Base-by-base conservation (phyloP, 2,329 filamentous ascomycete genomes). In the Colletotrichum sp. region DNA sequence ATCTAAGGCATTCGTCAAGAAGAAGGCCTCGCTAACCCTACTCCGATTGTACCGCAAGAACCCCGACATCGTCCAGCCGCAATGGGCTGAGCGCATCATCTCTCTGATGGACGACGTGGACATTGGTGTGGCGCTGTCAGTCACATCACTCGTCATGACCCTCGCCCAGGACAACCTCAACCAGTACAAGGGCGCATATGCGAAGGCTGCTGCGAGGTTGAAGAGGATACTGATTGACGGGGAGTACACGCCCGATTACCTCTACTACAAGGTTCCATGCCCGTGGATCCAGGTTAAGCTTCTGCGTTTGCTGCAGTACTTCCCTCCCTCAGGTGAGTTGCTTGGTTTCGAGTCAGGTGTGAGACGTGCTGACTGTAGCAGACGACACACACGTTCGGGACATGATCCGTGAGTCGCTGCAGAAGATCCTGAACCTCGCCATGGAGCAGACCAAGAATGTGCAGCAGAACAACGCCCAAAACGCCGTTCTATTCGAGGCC, bases 261-360 rank as follows among this genome's bases (percentile, higher is more conserved):
- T 98, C 30, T 99, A 99, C 87, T 99, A 99, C 89, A 98, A 98
- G 82, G 97, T 99, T n/a, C 97, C 97, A 2, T 99, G 97, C 82
- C 97, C 97, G 4, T 99, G 97, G 97, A 93, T 99, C 73, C 96
- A 98, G 85, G 94, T 98, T 81, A 99, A 99, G 86, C 90, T 99
- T 21, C 86, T 99, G 78, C 92, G 96, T 77, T 86, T 99, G 76
- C 89, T 99, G 78, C 97, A 99, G 85, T 99, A 98, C 84, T 99
- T 98, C 84, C 94, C 96, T 30, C 96, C 97, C 61, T 97, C 97
- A 82, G 94, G 95, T 96, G 48, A 69, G 73, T 69, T 7, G 9
- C 18, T 14, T 88, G 78, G 89, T 85, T 13, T 18, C 36, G 62
- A n/a, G 34, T 28, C 52, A 26, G n/a, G 13, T 56, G 68, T 78